Evolutionary conservation across 257 asterid genomes (phyloP).

Genomic region (Fraxinus americana): DNA sequence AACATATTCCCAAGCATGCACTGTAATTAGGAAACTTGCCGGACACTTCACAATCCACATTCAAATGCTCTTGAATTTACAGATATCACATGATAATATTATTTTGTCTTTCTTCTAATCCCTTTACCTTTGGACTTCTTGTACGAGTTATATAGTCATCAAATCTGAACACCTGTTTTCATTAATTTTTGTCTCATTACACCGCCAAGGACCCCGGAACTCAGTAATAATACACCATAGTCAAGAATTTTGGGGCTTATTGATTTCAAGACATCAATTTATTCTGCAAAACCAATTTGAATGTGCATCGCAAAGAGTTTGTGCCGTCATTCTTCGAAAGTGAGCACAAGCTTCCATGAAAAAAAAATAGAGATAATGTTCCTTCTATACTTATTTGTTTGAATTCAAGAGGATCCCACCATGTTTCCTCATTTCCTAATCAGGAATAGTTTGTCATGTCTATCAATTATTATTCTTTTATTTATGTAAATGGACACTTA

Average conservation of each 20-base stretch:
- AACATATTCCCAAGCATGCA: neutral
- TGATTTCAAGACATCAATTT: neutral
- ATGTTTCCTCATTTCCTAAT: neutral
- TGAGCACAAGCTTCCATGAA: neutral
- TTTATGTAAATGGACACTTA: neutral
- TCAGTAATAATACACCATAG: conserved; percentile 6
- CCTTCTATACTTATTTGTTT: neutral
- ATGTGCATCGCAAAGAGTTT: conserved; percentile 16
- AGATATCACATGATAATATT: neutral
- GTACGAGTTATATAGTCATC: neutral
- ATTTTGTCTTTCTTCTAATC: neutral
- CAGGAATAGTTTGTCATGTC: neutral
- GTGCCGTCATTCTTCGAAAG: neutral
- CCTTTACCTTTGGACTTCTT: neutral
- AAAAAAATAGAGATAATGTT: neutral
- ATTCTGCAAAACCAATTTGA: conserved; percentile 10
- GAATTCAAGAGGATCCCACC: neutral
- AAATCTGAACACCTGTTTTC: neutral
- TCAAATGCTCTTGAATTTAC: neutral
- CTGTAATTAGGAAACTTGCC: neutral
- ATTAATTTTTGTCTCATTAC: neutral
- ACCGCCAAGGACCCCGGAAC: neutral
- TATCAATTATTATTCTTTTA: neutral
- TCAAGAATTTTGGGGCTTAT: neutral
- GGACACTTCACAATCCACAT: conserved; percentile 1